phyloP scores from a whole-genome alignment of 495 filamentous ascomycete species.

The Daldinia vernicosa region DNA sequence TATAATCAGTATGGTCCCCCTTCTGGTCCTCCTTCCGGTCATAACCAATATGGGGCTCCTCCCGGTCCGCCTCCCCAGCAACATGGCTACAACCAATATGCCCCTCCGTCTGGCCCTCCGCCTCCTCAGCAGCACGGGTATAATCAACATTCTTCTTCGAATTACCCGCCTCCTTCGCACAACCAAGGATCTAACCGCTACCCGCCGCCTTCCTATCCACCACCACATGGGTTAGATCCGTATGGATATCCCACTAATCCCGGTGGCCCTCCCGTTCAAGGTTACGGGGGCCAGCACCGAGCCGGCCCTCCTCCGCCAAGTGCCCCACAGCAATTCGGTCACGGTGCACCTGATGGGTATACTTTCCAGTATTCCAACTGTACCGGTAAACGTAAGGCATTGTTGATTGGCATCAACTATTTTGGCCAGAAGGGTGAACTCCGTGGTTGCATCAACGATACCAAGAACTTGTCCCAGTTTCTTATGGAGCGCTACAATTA shows the following conservation, averaged over 20 bases:
- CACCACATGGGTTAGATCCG: constrained; percentile 47
- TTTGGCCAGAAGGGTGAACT: constrained; percentile 86
- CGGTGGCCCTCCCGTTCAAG: constrained; percentile 36
- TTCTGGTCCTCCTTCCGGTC: constrained; percentile 31
- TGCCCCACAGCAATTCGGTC: constrained; percentile 56
- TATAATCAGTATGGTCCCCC: constrained; percentile 42
- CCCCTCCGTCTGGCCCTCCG: constrained; percentile 24
- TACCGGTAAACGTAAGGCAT: constrained; percentile 83
- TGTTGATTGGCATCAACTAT: constrained; percentile 96
- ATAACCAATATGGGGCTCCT: constrained; percentile 40
- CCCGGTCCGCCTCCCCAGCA: constrained; percentile 28
- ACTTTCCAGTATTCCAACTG: constrained; percentile 89
- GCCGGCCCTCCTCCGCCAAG: constrained; percentile 60
- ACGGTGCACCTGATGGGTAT: constrained; percentile 58
- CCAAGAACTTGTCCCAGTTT: constrained; percentile 87
- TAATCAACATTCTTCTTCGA: constrained; percentile 22
- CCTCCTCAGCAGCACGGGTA: constrained; percentile 35
- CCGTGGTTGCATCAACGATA: constrained; percentile 93
- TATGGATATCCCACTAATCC: constrained; percentile 52
- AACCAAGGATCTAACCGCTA: constrained; percentile 48
- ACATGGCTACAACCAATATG: constrained; percentile 43
- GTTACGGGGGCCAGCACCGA: constrained; percentile 44
- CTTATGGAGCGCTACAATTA: constrained; percentile 78
- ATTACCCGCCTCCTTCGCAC: constrained; percentile 39
- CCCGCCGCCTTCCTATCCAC: constrained; percentile 44